Conservation (phyloP, 2,329 filamentous ascomycete species). For the Thielaviopsis euricoi region DNA sequence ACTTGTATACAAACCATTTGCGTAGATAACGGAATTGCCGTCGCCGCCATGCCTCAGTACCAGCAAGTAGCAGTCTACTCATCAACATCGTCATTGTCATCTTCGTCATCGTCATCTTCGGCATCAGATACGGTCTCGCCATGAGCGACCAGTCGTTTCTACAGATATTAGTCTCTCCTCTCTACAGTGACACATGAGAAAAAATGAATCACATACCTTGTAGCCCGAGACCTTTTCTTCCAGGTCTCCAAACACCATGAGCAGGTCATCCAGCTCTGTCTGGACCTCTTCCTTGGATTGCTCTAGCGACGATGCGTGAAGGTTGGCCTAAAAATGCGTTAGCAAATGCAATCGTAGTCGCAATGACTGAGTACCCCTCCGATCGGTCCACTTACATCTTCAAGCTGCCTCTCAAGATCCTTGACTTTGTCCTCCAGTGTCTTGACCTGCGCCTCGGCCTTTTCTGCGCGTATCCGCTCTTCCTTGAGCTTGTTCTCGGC, state of each 20-base stretch:
- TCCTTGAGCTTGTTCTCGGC: slow-evolving; percentile 16
- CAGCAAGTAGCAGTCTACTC: slow-evolving; percentile 18
- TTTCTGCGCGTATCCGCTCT: background rate
- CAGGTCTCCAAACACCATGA: slow-evolving; percentile 66
- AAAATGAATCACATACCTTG: slow-evolving; percentile 37
- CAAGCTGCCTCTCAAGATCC: slow-evolving; percentile 17
- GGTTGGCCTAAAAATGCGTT: slow-evolving; percentile 1
- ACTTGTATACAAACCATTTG: background rate
- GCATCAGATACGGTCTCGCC: slow-evolving; percentile 59
- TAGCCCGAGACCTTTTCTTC: slow-evolving; percentile 63
- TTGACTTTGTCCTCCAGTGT: slow-evolving; percentile 15
- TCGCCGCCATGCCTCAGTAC: too few species aligned
- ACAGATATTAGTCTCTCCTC: slow-evolving; percentile 4
- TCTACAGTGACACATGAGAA: background rate
- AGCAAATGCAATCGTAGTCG: background rate
- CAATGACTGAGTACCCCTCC: too few species aligned
- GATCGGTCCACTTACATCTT: slow-evolving; percentile 12
- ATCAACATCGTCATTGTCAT: slow-evolving; percentile 37
- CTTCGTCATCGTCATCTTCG: slow-evolving; percentile 49
- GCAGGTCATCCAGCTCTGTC: slow-evolving; percentile 60
- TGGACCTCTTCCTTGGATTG: slow-evolving; percentile 51
- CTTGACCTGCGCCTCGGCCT: slow-evolving; percentile 3
- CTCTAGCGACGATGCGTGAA: slow-evolving; percentile 18
- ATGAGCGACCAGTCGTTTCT: slow-evolving; percentile 45
- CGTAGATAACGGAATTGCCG: too few species aligned